Evolutionary conservation across 2,329 filamentous ascomycete genomes (phyloP).

Genomic region (Apiospora kogelbergensis): DNA sequence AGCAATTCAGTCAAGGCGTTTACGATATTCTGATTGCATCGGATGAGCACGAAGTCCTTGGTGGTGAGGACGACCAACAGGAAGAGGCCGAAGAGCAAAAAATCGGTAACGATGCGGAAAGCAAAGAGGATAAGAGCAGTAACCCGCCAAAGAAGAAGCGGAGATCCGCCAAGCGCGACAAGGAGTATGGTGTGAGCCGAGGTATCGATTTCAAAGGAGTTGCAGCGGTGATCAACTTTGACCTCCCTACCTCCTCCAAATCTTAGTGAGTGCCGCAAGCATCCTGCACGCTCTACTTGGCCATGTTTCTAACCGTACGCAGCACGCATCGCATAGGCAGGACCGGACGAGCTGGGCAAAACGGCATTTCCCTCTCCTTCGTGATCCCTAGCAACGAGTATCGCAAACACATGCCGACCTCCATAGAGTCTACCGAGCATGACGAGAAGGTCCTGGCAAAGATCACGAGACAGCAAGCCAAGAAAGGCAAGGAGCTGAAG

Average conservation of each 20-base stretch:
- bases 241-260: constrained; percentile 82
- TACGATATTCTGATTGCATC: constrained; percentile 98
- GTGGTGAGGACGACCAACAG: constrained; percentile 39
- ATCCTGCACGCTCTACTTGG: background rate
- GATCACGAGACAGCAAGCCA: constrained; percentile 76
- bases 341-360: constrained; percentile 86
- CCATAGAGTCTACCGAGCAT: constrained; percentile 70
- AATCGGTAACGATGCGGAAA: constrained; percentile 33
- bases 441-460: constrained; percentile 83
- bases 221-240: constrained; percentile 93
- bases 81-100: constrained; percentile 43
- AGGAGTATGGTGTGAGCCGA: constrained; percentile 92
- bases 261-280: constrained; percentile 57
- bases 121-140: constrained; percentile 26
- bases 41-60: constrained; percentile 84
- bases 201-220: constrained; percentile 98
- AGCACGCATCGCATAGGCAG: constrained; percentile 89
- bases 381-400: constrained; percentile 80
- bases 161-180: constrained; percentile 65
- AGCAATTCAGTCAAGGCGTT: constrained; percentile 94
- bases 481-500: constrained; percentile 78
- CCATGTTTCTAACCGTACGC: background rate
- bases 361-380: constrained; percentile 95
- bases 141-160: constrained; percentile 58
- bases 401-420: constrained; percentile 87